Conservation (phyloP, 2,329 filamentous ascomycete species). For the Myrmaecium sp. region DNA sequence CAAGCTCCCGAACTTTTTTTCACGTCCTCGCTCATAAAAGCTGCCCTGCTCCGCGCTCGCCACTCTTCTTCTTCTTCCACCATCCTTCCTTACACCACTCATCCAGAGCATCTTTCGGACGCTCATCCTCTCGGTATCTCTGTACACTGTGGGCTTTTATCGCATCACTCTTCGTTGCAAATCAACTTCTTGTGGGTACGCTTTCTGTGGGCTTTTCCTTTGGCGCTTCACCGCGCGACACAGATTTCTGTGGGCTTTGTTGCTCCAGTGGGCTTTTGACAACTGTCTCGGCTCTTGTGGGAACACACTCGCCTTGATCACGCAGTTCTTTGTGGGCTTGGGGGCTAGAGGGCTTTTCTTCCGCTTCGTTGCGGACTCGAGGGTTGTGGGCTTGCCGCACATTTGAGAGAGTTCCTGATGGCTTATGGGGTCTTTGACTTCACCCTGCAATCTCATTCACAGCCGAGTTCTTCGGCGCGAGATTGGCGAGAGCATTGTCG, state of each 20-base stretch:
- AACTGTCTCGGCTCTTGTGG: constrained; percentile 31
- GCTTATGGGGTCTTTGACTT: no score
- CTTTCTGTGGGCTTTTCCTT: constrained; percentile 11
- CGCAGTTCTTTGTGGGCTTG: constrained; percentile 28
- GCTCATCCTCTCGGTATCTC: constrained; percentile 7
- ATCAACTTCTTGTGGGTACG: constrained; percentile 16
- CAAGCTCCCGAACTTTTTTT: constrained; percentile 6
- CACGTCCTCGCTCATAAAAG: constrained; percentile 3
- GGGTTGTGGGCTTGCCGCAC: constrained; percentile 26
- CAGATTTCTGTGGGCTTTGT: constrained; percentile 23
- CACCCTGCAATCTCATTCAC: no score
- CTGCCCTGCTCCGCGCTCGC: constrained; percentile 3
- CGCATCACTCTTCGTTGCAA: constrained; percentile 11
- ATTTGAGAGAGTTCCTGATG: constrained; percentile 17
- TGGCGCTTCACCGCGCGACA: constrained; percentile 18
- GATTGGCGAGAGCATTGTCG: no score
- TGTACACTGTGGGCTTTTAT: constrained; percentile 18
- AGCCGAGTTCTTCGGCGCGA: no score
- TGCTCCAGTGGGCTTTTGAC: constrained; percentile 17
- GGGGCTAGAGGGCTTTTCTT: constrained; percentile 20
- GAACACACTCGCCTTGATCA: constrained; percentile 33
- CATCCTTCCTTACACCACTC: constrained; percentile 6
- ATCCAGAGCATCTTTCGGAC: constrained; percentile 7
- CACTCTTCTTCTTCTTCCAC: constrained; percentile 5
- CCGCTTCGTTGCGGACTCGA: constrained; percentile 24